Evolutionary conservation across 768 basidiomycete species (phyloP), one percentile per base, ranked within the genome.

Genomic region (Agaricus sinodeliciosus): DNA sequence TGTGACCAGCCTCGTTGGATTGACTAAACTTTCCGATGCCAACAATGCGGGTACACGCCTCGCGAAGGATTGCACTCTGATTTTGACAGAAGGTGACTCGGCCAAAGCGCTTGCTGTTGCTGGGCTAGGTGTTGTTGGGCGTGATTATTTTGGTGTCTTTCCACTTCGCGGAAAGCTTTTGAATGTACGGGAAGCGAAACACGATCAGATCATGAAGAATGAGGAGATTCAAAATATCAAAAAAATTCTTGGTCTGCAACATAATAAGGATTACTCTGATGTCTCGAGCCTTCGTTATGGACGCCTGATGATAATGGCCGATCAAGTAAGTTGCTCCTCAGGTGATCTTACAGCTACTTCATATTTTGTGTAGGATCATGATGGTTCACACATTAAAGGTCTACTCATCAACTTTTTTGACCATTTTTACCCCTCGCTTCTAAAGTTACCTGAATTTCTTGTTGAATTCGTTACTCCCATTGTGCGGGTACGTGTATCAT

Each of bases 341-440:
- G 48, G 43, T 39, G 37, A 43, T 5, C 39, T 34, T 43, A 49
- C 7, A 52, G n/a, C 26, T 40, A 26, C 40, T 11, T 57, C 54
- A 25, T 44, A 22, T 9, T 16, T 31, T 11, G 8, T 31, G 4
- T 43, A 96, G 93, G 96, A 99, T 81, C 93, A 98, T 70, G 96
- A 99, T 69, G 96, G 96, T 48, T 98, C 96, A n/a, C 96, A 99
- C 71, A 99, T 99, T 73, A 99, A 99, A 69, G 96, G 96, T n/a
- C 80, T 98, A 7, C 77, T 99, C 45, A 94, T 99, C 72, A 99
- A 99, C 70, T 98, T 94, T 67, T 72, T 99, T 55, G 96, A 98
- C 62, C 88, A 94, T 65, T 98, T 94, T 68, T 97, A 87, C 68
- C 96, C 96, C 0, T 96, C 95, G 1, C 74, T 99, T 18, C 77